These are phyloP conservation scores for Sporothrix pseudoabietina DNA, from an alignment of 2,329 filamentous ascomycete genomes.

Conservation along the genomic window DNA sequence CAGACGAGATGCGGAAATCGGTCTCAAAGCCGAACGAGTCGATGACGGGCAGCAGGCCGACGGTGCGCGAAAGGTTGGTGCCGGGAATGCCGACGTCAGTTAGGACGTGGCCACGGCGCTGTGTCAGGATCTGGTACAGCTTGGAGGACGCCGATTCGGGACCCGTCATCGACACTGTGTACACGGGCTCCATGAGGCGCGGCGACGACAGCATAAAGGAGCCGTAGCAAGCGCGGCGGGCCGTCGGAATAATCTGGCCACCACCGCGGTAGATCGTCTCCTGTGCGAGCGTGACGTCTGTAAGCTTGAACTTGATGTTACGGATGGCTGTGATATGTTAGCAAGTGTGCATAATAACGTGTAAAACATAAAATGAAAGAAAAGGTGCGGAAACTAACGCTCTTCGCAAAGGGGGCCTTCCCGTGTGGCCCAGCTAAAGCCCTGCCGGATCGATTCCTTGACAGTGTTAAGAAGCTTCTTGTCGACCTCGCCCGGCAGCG, in stretches of 20 bases:
- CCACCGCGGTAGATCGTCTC: slow-evolving; percentile 95
- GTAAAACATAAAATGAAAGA: slow-evolving; percentile 29
- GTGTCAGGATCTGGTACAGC: slow-evolving; percentile 87
- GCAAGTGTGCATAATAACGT: slow-evolving; percentile 31
- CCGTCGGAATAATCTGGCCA: slow-evolving; percentile 95
- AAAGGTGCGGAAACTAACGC: slow-evolving; percentile 61
- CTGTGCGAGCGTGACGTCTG: slow-evolving; percentile 80
- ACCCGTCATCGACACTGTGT: slow-evolving; percentile 88
- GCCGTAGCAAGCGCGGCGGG: slow-evolving; percentile 88
- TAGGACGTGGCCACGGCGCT: slow-evolving; percentile 87
- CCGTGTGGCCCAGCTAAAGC: slow-evolving; percentile 93
- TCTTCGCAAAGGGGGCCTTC: slow-evolving; percentile 98
- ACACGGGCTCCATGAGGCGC: slow-evolving; percentile 94
- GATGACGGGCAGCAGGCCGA: slow-evolving; percentile 90
- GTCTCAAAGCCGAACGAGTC: slow-evolving; percentile 98
- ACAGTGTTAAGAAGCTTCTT: slow-evolving; percentile 86
- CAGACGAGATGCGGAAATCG: slow-evolving; percentile 91
- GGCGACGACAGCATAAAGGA: slow-evolving; percentile 97
- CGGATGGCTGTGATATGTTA: slow-evolving; percentile 70
- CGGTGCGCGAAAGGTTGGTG: slow-evolving; percentile 89
- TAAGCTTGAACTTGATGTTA: slow-evolving; percentile 96
- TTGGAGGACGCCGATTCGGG: slow-evolving; percentile 85
- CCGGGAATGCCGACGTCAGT: slow-evolving; percentile 93
- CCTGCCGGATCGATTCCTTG: slow-evolving; percentile 89
- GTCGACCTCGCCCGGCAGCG: slow-evolving; percentile 85